Evolutionary conservation across 768 basidiomycete genomes (phyloP).

Genomic region (Russula virescens): DNA sequence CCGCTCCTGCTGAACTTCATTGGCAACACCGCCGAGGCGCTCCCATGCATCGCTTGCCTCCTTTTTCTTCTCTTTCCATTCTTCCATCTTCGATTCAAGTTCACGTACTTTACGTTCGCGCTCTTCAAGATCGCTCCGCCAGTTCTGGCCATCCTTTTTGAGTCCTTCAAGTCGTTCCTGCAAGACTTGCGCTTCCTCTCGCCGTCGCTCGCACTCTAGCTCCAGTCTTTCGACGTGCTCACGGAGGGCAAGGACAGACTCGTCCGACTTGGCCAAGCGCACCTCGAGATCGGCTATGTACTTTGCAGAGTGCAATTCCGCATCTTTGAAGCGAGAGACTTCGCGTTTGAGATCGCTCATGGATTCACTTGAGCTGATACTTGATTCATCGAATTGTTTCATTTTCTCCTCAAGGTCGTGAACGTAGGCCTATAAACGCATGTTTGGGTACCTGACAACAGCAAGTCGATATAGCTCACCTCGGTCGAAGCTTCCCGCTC

Average conservation of each 20-base stretch:
- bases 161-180: constrained; percentile 66
- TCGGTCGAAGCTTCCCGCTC: constrained; percentile 92
- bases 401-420: constrained; percentile 91
- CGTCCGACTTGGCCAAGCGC: constrained; percentile 72
- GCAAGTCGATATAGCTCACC: constrained; percentile 40
- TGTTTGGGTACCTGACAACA: constrained; percentile 21
- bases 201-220: constrained; percentile 65
- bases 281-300: constrained; percentile 87
- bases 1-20: constrained; percentile 64
- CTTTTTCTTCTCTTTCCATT: constrained; percentile 69
- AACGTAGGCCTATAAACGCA: constrained; percentile 69
- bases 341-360: constrained; percentile 82
- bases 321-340: constrained; percentile 68
- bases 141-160: constrained; percentile 69
- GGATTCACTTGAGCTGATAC: constrained; percentile 68
- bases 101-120: constrained; percentile 71
- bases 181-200: constrained; percentile 62
- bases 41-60: constrained; percentile 60
- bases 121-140: constrained; percentile 79
- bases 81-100: constrained; percentile 71
- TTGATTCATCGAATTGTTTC: constrained; percentile 76
- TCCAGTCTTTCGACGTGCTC: constrained; percentile 73
- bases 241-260: constrained; percentile 64
- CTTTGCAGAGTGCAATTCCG: constrained; percentile 61
- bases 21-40: constrained; percentile 62